Percentiles rank a stretch among this genome's conserved stretches.
These are phyloP conservation scores for Debaryomyces udenii DNA, from an alignment of 1,139 yeast genomes.

Conservation along the genomic window DNA sequence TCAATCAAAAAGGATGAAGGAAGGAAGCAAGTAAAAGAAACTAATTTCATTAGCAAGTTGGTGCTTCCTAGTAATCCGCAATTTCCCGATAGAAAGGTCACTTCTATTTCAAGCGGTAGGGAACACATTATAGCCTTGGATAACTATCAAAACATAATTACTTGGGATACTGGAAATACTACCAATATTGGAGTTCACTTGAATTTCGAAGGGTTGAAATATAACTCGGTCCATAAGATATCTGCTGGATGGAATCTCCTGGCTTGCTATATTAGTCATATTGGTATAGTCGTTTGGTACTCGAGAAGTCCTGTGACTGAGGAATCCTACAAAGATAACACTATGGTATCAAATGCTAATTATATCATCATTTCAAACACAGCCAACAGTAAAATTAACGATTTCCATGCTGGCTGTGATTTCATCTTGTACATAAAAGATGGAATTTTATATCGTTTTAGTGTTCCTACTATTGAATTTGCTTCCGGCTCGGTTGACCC, in stretches of 20 bases:
- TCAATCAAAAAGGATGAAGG: conserved; percentile 7
- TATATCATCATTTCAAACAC: conserved; percentile 47
- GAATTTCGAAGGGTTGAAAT: conserved; percentile 31
- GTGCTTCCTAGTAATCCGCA: conserved; percentile 25
- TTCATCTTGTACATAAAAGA: conserved; percentile 53
- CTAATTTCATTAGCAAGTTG: conserved; percentile 33
- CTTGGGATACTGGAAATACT: conserved; percentile 62
- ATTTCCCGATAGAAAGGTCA: conserved; percentile 29
- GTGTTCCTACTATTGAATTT: conserved; percentile 12
- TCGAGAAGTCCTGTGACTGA: conserved; percentile 39
- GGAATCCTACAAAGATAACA: conserved; percentile 23
- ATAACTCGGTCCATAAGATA: conserved; percentile 33
- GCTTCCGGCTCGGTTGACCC: conserved; percentile 11
- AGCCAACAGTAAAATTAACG: conserved; percentile 43
- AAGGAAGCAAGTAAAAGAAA: conserved; percentile 23
- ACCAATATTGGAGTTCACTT: conserved; percentile 51
- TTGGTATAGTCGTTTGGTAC: conserved; percentile 68
- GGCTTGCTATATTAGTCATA: conserved; percentile 50
- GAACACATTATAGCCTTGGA: conserved; percentile 68
- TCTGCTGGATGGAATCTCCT: conserved; percentile 74
- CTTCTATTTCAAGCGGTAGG: conserved; percentile 65
- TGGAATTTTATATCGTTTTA: conserved; percentile 49
- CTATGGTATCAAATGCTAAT: conserved; percentile 32
- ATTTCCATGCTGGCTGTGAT: conserved; percentile 59
- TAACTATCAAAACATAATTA: conserved; percentile 51